Evolutionary conservation across 805 yeast genomes (phyloP), one percentile per base, ranked within the genome.

Genomic region (Saccharomycopsis babjevae): DNA sequence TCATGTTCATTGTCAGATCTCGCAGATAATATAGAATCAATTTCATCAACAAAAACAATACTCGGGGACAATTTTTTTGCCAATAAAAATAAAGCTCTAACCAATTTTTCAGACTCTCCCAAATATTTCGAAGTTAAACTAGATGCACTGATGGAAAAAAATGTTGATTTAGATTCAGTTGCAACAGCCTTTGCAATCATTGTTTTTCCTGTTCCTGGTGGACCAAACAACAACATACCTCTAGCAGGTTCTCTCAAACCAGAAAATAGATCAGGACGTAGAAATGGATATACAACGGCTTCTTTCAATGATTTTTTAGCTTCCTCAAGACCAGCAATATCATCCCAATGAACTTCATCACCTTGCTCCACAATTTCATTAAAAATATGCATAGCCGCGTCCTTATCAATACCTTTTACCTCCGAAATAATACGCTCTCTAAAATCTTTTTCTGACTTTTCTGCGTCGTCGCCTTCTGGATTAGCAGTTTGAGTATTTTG

Each of bases 151-250:
- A 93, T 92, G 43, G 96, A 84, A 71, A 93, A 93, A 71, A 93
- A 93, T 0, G 98, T 93, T 0, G 97, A 89, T 63, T 88, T 86
- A 2, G 97, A 88, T 73, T 94, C 98, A 0, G 97, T 91, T 1
- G 98, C 98, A 5, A 94, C 98, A 0, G 99, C 97, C 66, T 97
- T 79, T 0, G 98, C 98, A 65, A 93, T 79, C 99, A 94, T 93
- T 0, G 99, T 93, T 68, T 93, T 93, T 62, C 99, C 99, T 0
- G 99, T 93, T 7, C 99, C 99, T 0, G 99, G 98, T 0, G 99
- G 99, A 0, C 99, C 99, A 74, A 93, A 93, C 54, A 93, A 74
- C 32, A 93, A 77, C 97, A 93, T 92, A 2, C 99, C 99, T 67
- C 97, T 76, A 0, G 96, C 94, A 0, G 99, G 99, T 73, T 92